Base-by-base conservation (phyloP, 2,329 filamentous ascomycete genomes). In the Cladosporium sp. region DNA sequence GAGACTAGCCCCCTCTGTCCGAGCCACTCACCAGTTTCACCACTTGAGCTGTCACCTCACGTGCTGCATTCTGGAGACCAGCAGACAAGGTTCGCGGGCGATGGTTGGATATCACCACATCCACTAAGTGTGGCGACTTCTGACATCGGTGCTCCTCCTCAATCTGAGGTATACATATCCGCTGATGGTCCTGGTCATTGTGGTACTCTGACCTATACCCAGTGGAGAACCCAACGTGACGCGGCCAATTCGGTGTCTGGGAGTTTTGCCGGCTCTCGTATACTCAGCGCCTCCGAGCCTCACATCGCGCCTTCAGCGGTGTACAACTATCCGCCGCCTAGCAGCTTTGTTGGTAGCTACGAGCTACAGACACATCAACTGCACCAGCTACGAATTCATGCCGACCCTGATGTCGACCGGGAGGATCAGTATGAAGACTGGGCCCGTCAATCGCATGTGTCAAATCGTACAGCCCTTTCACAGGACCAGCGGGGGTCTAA, bases 31-130 rank as follows among this genome's bases (percentile, higher is more conserved):
- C 36, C 32, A 8, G 36, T 39, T n/a, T 43, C 51, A 23, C 36
- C 58, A 13, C 46, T 46, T 34, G 36, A 14, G 16, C 46, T 3
- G 11, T 60, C 30, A 36, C 51, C 25, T 18, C 14, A 36, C 21
- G 5, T 23, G 10, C 56, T 25, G 23, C 25, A 11, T 3, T 30
- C 18, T 28, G 28, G 21, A 32, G 18, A 54, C 13, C 25, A 43
- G 10, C 60, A 67, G 8, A 73, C 71, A 13, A 65, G 74, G 21
- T 75, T 74, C 43, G 74, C 74, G 5, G 74, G 74, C 48, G 68
- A 67, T 56, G 74, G 74, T 53, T 76, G 74, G 74, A 75, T 76
- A 48, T 73, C 73, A n/a, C 73, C 73, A 10, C 74, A 76, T 36
- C 74, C 74, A 6, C 68, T 75, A 2, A 75, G 73, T 49, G 56